Evolutionary conservation across 345 rosid species (phyloP), one percentile per base, ranked within the genome.

Genomic region (Moricandia arvensis): DNA sequence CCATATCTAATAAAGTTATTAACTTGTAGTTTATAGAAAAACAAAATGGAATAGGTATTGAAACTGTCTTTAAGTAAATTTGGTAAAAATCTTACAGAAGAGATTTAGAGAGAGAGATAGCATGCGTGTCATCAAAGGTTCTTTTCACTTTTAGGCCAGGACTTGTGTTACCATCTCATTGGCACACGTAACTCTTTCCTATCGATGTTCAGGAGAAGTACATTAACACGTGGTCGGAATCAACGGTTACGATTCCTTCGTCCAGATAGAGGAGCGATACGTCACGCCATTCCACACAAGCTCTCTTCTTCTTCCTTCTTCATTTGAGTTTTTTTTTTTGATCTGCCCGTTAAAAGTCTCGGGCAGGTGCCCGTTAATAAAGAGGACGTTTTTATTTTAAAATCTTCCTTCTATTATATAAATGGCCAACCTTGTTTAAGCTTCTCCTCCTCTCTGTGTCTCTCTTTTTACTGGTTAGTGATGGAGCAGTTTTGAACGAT

Each of bases 91-190:
- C 65, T 51, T 1, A 1, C 21, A 61, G 75, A 79, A 47, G 24
- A 76, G 26, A 34, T 67, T 1, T 13, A 59, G 63, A 72, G 45
- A 75, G 82, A 47, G 1, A 47, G 1, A 47, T 1, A 47, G 76
- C 81, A 82, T 73, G 85, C 86, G 85, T 87, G 85, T 81, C 85
- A 83, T 82, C 69, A 82, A 86, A 85, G 83, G 68, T 73, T 80
- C 73, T 24, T 17, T 47, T 34, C 66, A 11, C 15, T 10, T 30
- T 26, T 68, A 58, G 75, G 29, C 60, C 47, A 7, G 59, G 59
- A 78, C 64, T 68, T 1, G 82, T 86, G 91, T 74, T 17, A 0
- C 24, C 9, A 58, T 18, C 5, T 69, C 7, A 87, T 76, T 81
- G 83, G 94, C 47, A 31, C 89, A 86, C 87, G 85, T 81, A 70